phyloP scores from a whole-genome alignment of 106 monocot genomes.

The Phalaenopsis aphrodite region DNA sequence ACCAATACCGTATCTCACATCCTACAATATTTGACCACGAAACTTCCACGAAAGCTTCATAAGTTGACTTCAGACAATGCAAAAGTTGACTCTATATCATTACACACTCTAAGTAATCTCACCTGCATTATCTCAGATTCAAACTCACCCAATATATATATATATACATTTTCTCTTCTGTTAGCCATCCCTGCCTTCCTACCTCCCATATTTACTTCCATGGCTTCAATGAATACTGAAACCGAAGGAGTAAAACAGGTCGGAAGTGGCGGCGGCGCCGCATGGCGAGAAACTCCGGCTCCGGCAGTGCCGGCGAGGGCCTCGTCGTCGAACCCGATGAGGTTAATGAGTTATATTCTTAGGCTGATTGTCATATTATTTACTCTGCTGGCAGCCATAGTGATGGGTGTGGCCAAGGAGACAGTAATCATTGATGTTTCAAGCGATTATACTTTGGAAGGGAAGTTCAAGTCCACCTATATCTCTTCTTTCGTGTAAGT shows the following conservation, averaged over 20 bases:
- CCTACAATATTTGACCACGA: too few relatives aligned
- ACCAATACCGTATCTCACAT: too few relatives aligned
- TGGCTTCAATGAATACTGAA: background rate
- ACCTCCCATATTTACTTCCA: background rate
- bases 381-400: slow-evolving; percentile 3
- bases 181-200: background rate
- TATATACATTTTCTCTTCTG: background rate
- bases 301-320: background rate
- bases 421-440: background rate
- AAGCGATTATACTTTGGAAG: background rate
- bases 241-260: background rate
- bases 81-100: background rate
- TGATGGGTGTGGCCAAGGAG: slow-evolving; percentile 15
- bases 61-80: background rate
- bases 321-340: background rate
- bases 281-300: background rate
- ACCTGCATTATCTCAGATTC: background rate
- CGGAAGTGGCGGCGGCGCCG: background rate
- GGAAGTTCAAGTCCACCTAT: background rate
- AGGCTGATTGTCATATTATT: slow-evolving; percentile 1
- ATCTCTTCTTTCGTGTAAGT: slow-evolving; percentile 24
- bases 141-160: background rate
- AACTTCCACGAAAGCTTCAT: background rate
- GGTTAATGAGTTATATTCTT: background rate
- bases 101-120: background rate